Conservation (phyloP, 495 filamentous ascomycete genomes). For the Collariella sp. region DNA sequence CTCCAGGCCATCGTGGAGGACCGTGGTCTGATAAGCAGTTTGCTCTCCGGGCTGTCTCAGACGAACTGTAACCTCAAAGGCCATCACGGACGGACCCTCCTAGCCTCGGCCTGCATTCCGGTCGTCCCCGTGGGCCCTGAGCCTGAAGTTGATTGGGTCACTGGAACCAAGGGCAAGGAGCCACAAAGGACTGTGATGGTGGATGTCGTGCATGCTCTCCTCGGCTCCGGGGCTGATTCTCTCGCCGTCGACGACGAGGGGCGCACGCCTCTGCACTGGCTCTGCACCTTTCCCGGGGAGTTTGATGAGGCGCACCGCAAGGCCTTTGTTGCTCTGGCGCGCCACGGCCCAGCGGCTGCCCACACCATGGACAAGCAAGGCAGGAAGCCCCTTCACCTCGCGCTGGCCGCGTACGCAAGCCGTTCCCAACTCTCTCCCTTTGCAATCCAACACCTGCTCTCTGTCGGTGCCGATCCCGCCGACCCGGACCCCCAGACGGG, state of each 20-base stretch:
- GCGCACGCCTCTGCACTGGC: slow-evolving; percentile 10
- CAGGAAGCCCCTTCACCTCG: background rate
- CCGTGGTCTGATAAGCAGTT: background rate
- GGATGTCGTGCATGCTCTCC: background rate
- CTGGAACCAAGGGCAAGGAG: too few species aligned
- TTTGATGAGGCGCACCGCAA: background rate
- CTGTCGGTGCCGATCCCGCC: background rate
- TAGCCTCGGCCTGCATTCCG: background rate
- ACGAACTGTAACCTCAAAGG: background rate
- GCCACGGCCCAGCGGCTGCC: background rate
- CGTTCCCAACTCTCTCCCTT: background rate
- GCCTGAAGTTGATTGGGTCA: too few species aligned
- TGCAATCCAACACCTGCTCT: slow-evolving; percentile 1
- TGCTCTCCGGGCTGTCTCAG: background rate
- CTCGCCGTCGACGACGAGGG: slow-evolving; percentile 6
- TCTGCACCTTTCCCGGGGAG: background rate
- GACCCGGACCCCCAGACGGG: background rate
- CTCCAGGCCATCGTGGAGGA: slow-evolving; percentile 7
- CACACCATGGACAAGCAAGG: background rate
- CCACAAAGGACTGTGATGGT: background rate
- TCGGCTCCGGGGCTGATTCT: background rate
- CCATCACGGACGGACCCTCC: slow-evolving; percentile 2
- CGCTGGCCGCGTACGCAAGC: background rate
- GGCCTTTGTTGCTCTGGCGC: background rate
- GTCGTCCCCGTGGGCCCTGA: background rate